Percentiles rank a stretch among this genome's conserved stretches.
Evolutionary conservation across 2,329 filamentous ascomycete genomes (phyloP).

Genomic region (Apiospora aurea): DNA sequence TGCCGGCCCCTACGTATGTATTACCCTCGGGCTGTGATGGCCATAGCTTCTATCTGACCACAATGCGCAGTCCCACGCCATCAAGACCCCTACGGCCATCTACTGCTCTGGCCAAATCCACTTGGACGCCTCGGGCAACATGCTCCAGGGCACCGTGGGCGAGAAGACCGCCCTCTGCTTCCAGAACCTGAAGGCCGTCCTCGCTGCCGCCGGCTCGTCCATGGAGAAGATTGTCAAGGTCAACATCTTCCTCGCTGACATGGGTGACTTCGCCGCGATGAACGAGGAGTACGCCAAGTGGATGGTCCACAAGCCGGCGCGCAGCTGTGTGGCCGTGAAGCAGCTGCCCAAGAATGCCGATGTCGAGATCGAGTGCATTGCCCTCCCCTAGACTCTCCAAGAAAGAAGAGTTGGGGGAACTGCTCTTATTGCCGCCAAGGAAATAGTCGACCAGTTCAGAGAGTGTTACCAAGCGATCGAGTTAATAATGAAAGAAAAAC

Average conservation of each 20-base stretch:
- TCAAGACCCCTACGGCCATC: constrained; percentile 70
- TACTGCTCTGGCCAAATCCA: constrained; percentile 80
- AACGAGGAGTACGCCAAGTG: constrained; percentile 86
- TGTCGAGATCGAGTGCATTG: constrained; percentile 91
- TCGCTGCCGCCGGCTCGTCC: constrained; percentile 80
- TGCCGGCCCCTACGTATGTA: constrained; percentile 68
- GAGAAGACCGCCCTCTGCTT: constrained; percentile 70
- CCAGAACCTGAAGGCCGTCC: constrained; percentile 83
- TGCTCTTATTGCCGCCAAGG: constrained; percentile 4
- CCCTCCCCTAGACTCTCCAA: constrained; percentile 56
- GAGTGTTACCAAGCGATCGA: background rate
- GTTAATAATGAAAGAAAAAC: constrained; percentile 3
- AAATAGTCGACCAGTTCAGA: background rate
- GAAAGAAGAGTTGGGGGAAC: background rate
- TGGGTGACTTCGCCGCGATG: constrained; percentile 88
- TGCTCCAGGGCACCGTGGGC: constrained; percentile 65
- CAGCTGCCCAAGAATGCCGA: constrained; percentile 85
- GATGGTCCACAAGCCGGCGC: constrained; percentile 84
- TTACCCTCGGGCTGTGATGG: background rate
- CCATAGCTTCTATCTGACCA: background rate
- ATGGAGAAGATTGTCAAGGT: constrained; percentile 88
- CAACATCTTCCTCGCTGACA: constrained; percentile 89
- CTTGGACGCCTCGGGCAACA: constrained; percentile 60
- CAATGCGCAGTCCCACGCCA: constrained; percentile 64
- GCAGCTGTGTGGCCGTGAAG: constrained; percentile 90